Evolutionary conservation across 2,329 filamentous ascomycete genomes (phyloP), one percentile per base, ranked within the genome.

Genomic region (Exserohilum rostratum): DNA sequence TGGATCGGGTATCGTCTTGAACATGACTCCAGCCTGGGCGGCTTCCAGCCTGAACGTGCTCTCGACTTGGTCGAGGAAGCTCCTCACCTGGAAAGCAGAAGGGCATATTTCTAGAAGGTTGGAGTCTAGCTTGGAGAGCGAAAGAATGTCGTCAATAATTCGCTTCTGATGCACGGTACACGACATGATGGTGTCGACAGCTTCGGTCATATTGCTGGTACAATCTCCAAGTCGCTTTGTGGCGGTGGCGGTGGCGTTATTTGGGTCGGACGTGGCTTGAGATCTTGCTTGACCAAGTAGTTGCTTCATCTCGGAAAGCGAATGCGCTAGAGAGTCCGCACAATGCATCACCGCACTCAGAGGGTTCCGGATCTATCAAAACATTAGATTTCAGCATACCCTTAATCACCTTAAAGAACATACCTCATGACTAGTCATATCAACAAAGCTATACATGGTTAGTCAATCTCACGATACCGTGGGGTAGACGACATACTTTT

Each of bases 111-210:
- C 49, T 3, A 66, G 38, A 18, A 68, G 63, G 11, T 64, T 55
- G 3, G 61, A 58, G 15, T 62, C 57, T 6, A 64, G 50, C 40
- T 64, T 64, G 2, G 54, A 57, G 5, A 64, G 46, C 2, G 59
- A 62, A 30, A 64, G 47, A 3, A 62, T 49, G 18, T 64, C 64
- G 33, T 69, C 66, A 11, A 66, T 58, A 27, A 70, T 69, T 20
- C 67, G 53, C 35, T 69, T 69, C 33, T 70, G 67, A 20, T 70
- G 67, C 13, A 64, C 58, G 6, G 67, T 62, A 34, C 67, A 70
- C 12, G 65, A 56, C n/a, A 65, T 46, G 22, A 70, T 65, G 0
- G 66, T 67, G 13, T 63, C 54, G 2, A 60, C 63, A 20, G 60
- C 48, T 9, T 68, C 67, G 7, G 58, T 25, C 46, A 48, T 48